Evolutionary conservation across 108 stramenopile genomes (phyloP).

Genomic region (Skeletonema menzelii): DNA sequence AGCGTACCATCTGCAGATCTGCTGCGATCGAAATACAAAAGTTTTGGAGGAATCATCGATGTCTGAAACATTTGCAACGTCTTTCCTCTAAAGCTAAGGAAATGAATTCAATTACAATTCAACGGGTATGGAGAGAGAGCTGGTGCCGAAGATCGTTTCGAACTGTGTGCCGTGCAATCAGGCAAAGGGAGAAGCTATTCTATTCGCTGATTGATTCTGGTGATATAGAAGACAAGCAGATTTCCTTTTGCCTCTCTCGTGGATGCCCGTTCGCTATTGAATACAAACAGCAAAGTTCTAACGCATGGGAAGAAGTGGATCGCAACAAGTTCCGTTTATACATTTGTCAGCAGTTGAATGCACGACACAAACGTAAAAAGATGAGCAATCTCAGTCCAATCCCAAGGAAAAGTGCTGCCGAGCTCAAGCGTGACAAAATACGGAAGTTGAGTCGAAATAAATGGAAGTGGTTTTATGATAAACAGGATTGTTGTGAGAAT

Average conservation of each 20-base stretch:
- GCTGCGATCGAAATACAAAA: constrained; percentile 16
- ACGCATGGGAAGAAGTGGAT: constrained; percentile 2
- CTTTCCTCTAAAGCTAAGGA: background rate
- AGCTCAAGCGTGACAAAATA: constrained; percentile 12
- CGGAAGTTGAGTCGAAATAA: constrained; percentile 23
- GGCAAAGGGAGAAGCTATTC: background rate
- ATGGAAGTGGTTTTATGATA: constrained; percentile 34
- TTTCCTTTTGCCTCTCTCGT: background rate
- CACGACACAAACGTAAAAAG: background rate
- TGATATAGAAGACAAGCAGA: background rate
- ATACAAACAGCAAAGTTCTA: background rate
- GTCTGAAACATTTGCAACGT: constrained; percentile 5
- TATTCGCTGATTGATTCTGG: background rate
- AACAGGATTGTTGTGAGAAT: background rate
- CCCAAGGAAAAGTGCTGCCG: background rate
- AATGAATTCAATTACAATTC: constrained; percentile 6
- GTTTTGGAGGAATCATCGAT: constrained; percentile 19
- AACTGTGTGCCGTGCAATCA: constrained; percentile 4
- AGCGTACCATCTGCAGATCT: background rate
- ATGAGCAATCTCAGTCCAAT: constrained; percentile 1
- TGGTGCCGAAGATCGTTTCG: constrained; percentile 14
- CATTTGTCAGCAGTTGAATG: constrained; percentile 6
- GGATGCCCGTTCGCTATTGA: background rate
- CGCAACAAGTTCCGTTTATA: background rate
- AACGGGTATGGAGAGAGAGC: constrained; percentile 15